phyloP scores from a whole-genome alignment of 805 yeast genomes.

The Candida glaebosa region DNA sequence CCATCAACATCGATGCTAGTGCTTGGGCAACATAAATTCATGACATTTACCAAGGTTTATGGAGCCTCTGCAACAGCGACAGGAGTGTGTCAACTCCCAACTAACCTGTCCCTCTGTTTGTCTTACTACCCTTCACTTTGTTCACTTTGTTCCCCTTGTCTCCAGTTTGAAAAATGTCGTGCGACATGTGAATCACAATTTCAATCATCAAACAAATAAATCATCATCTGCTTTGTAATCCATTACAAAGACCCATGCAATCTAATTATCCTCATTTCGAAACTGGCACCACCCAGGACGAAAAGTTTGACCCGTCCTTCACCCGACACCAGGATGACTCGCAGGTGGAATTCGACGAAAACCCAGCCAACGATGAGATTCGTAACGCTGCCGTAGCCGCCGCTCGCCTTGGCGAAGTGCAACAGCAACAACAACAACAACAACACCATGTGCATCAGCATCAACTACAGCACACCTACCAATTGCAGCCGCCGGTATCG shows the following conservation, averaged over 20 bases:
- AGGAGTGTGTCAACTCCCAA: too few relatives aligned
- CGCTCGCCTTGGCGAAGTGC: constrained; percentile 4
- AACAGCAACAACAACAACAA: background rate
- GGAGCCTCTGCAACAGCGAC: too few relatives aligned
- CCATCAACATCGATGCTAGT: too few relatives aligned
- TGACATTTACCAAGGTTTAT: too few relatives aligned
- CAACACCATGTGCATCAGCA: constrained; percentile 14
- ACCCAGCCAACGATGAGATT: constrained; percentile 8
- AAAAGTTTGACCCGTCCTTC: constrained; percentile 30
- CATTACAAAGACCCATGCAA: constrained; percentile 19
- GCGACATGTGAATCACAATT: background rate
- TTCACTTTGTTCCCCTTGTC: too few relatives aligned
- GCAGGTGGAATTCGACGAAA: constrained; percentile 11
- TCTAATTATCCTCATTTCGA: constrained; percentile 21
- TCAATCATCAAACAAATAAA: background rate
- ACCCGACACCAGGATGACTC: constrained; percentile 17
- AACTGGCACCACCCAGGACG: constrained; percentile 14
- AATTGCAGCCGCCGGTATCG: constrained; percentile 4
- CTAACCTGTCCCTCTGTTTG: too few relatives aligned
- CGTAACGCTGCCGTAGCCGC: constrained; percentile 7
- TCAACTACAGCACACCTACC: constrained; percentile 8
- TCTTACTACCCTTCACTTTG: too few relatives aligned
- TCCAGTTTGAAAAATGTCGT: constrained; percentile 1
- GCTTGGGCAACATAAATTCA: too few relatives aligned
- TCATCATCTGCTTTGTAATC: constrained; percentile 13